phyloP scores from a whole-genome alignment of 306 rosid species.

The Carpinus viminea region DNA sequence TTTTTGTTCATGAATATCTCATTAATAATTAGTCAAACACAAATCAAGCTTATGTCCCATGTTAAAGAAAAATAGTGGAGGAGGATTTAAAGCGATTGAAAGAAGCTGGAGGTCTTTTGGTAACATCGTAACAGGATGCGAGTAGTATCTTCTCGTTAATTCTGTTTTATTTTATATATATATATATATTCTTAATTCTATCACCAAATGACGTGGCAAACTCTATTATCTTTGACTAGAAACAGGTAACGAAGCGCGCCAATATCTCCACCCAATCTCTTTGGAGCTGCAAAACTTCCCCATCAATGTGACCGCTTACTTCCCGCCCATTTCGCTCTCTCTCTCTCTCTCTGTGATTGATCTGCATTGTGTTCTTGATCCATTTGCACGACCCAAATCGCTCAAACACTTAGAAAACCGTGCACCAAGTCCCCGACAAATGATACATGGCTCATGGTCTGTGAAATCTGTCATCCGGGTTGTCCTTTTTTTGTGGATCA shows the following conservation, averaged over 20 bases:
- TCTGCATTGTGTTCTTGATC: conserved; percentile 21
- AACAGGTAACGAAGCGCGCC: conserved; percentile 55
- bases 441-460: not conserved
- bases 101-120: too few relatives aligned
- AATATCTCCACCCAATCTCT: conserved; percentile 47
- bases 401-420: conserved; percentile 12
- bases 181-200: not conserved
- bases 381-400: conserved; percentile 25
- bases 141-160: too few relatives aligned
- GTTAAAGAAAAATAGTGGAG: too few relatives aligned
- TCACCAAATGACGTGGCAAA: not conserved
- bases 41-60: too few relatives aligned
- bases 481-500: conserved; percentile 10
- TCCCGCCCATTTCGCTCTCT: conserved; percentile 60
- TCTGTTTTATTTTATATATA: too few relatives aligned
- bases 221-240: conserved; percentile 6
- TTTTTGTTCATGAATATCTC: too few relatives aligned
- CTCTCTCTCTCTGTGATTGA: conserved; percentile 20
- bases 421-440: not conserved
- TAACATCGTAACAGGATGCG: too few relatives aligned
- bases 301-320: conserved; percentile 45
- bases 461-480: conserved; percentile 26
- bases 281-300: conserved; percentile 41
- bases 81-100: too few relatives aligned
- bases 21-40: too few relatives aligned